Conservation (phyloP, 768 basidiomycete genomes). For the Hemileccinum impolitum region DNA sequence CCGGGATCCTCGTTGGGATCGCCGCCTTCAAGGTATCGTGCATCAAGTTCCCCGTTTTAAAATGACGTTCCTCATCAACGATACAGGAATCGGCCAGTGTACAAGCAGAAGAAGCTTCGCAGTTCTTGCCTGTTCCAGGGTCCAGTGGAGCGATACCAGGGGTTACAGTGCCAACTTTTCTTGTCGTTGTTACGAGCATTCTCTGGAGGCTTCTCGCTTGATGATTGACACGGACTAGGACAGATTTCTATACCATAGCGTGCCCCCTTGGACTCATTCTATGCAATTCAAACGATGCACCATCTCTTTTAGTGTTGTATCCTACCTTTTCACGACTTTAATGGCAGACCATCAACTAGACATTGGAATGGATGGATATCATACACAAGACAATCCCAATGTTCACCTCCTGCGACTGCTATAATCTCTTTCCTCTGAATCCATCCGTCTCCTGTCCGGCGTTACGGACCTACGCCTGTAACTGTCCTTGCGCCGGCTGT, state of each 20-base stretch:
- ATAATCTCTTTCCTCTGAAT: conserved; percentile 23
- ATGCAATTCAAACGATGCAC: conserved; percentile 8
- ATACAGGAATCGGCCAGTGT: conserved; percentile 56
- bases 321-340: not conserved
- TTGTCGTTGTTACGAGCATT: conserved; percentile 21
- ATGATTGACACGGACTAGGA: not conserved
- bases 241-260: not conserved
- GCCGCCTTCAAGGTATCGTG: conserved; percentile 74
- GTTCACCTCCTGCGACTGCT: conserved; percentile 20
- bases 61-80: not conserved
- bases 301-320: not conserved
- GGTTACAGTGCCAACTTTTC: conserved; percentile 22
- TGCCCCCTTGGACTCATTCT: not conserved
- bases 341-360: not conserved
- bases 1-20: conserved; percentile 74
- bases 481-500: conserved; percentile 19
- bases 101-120: conserved; percentile 47
- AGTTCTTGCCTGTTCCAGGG: conserved; percentile 63
- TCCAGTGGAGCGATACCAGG: conserved; percentile 36
- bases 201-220: conserved; percentile 25
- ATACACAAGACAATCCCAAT: conserved; percentile 1
- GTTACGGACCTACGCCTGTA: conserved; percentile 23
- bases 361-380: not conserved
- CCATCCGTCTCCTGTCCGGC: conserved; percentile 21
- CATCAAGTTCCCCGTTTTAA: not conserved